Percentiles rank a stretch among this genome's conserved stretches.
These are phyloP conservation scores for Cardiosporidium cionae DNA, from an alignment of 169 alveolate genomes.

Conservation along the genomic window DNA sequence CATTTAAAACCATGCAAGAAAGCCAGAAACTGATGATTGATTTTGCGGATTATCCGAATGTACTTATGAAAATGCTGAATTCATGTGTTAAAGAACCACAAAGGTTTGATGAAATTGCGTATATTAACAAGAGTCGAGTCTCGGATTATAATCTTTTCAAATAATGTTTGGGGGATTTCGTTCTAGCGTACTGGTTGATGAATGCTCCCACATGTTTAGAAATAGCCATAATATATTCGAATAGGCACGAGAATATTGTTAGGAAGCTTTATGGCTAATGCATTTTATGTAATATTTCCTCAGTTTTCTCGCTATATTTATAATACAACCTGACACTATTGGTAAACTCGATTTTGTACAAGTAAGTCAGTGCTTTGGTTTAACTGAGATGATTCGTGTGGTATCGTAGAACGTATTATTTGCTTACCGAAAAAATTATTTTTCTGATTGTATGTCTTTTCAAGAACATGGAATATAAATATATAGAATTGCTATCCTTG, in stretches of 20 bases:
- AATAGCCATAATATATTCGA: no score
- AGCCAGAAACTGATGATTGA: slow-evolving; percentile 83
- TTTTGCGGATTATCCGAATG: slow-evolving; percentile 72
- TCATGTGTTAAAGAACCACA: slow-evolving; percentile 86
- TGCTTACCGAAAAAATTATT: no score
- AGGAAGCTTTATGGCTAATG: no score
- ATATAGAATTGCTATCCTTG: slow-evolving; percentile 78
- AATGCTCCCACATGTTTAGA: no score
- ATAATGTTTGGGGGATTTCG: background rate
- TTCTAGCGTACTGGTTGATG: background rate
- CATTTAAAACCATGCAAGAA: slow-evolving; percentile 72
- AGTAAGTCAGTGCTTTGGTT: slow-evolving; percentile 17
- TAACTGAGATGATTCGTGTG: background rate
- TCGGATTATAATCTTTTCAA: no score
- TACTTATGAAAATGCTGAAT: slow-evolving; percentile 81
- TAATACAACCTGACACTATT: slow-evolving; percentile 67
- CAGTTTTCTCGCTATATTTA: slow-evolving; percentile 72
- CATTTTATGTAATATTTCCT: background rate
- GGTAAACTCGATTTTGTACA: slow-evolving; percentile 76
- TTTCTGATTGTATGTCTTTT: no score
- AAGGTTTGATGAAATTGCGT: slow-evolving; percentile 24
- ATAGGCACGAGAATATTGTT: no score
- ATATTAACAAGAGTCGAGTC: no score
- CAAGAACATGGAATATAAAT: slow-evolving; percentile 87
- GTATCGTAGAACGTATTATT: background rate